Evolutionary conservation across 1,139 yeast species (phyloP).

Genomic region (Magnusiomyces sp.): DNA sequence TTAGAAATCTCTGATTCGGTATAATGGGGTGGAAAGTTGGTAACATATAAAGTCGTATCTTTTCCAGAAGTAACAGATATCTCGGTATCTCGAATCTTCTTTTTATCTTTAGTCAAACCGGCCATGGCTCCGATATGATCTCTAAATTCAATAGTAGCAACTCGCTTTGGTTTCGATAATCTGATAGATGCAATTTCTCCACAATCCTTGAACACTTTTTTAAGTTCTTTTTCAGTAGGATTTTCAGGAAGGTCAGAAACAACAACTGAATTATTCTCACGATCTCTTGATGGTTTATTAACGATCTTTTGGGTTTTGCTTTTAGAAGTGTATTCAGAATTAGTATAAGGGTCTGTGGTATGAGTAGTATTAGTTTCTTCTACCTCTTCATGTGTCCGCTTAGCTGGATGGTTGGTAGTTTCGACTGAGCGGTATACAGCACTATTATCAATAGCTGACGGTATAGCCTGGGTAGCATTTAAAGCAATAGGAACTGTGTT

Average conservation of each 20-base stretch:
- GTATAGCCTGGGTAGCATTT: too few species aligned
- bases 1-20: conserved; percentile 36
- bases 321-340: not conserved
- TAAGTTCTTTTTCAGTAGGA: conserved; percentile 33
- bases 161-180: conserved; percentile 2
- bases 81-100: conserved; percentile 37
- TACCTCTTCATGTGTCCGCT: conserved; percentile 2
- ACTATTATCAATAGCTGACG: conserved; percentile 7
- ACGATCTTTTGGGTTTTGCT: not conserved
- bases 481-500: too few species aligned
- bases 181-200: conserved; percentile 40
- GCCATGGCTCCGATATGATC: conserved; percentile 43
- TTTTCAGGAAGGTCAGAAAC: conserved; percentile 36
- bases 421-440: conserved; percentile 1
- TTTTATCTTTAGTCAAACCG: conserved; percentile 54
- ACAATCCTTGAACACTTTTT: conserved; percentile 48
- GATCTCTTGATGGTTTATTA: conserved; percentile 33
- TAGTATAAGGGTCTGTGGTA: not conserved
- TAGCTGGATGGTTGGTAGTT: not conserved
- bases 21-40: conserved; percentile 62
- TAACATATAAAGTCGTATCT: conserved; percentile 51
- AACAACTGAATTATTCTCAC: conserved; percentile 49
- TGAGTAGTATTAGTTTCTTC: not conserved
- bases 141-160: conserved; percentile 43
- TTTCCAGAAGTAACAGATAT: conserved; percentile 41